Percentiles rank a stretch among this genome's conserved stretches.
These are phyloP conservation scores for Alternaria conjuncta DNA, from an alignment of 2,329 filamentous ascomycete genomes.

Conservation along the genomic window DNA sequence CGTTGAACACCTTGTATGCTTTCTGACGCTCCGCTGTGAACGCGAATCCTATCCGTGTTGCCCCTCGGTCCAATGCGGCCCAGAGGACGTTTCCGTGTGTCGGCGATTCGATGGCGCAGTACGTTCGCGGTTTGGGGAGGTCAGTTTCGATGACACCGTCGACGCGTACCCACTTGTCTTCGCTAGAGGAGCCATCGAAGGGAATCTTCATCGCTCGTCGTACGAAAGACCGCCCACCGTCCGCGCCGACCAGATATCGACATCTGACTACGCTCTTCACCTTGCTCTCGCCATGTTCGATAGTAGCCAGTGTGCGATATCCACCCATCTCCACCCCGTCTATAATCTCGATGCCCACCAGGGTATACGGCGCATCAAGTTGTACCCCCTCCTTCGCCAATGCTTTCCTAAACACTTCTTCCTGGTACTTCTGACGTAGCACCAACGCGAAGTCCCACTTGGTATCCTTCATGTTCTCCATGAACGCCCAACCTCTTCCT, in stretches of 20 bases:
- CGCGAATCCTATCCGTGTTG: conserved; percentile 61
- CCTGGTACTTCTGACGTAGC: conserved; percentile 62
- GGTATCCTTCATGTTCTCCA: conserved; percentile 61
- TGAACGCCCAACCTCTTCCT: conserved; percentile 59
- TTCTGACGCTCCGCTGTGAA: conserved; percentile 53
- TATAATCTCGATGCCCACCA: conserved; percentile 50
- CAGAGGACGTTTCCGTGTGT: conserved; percentile 64
- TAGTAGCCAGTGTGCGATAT: conserved; percentile 36
- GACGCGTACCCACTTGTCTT: conserved; percentile 62
- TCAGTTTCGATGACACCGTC: conserved; percentile 59
- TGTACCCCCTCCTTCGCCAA: conserved; percentile 46
- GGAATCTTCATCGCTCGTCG: conserved; percentile 55
- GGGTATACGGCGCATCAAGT: conserved; percentile 47
- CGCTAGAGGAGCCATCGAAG: conserved; percentile 58
- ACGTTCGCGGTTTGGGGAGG: conserved; percentile 55
- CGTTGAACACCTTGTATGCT: conserved; percentile 44
- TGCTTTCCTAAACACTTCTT: conserved; percentile 59
- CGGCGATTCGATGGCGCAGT: conserved; percentile 59
- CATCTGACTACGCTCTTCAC: conserved; percentile 44
- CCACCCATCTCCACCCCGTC: conserved; percentile 33
- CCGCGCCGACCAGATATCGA: conserved; percentile 60
- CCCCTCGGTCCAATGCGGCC: conserved; percentile 61
- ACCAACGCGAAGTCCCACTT: conserved; percentile 61
- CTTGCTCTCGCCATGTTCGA: conserved; percentile 38
- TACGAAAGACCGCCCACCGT: conserved; percentile 60